Percentiles rank a stretch among this genome's conserved stretches.
phyloP scores from a whole-genome alignment of 768 basidiomycete genomes.

The Strobilomyces dryophilus region DNA sequence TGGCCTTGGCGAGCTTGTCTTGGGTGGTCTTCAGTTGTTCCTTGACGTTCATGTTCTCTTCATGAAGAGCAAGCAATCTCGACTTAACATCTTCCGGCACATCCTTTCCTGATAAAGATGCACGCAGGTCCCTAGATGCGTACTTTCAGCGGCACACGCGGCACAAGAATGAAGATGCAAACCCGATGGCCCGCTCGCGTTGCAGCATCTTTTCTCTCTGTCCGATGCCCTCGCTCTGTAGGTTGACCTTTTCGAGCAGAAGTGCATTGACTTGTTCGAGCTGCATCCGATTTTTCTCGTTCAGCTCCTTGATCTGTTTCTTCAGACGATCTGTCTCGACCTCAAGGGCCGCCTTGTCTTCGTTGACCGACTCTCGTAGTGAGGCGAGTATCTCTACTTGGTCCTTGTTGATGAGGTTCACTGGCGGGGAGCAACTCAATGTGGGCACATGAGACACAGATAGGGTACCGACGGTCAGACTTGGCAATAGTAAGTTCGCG shows the following conservation, averaged over 20 bases:
- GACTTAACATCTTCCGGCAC: conserved; percentile 80
- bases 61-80: conserved; percentile 68
- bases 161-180: conserved; percentile 18
- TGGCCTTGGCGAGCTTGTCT: conserved; percentile 80
- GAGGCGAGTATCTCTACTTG: conserved; percentile 86
- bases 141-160: not conserved
- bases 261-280: conserved; percentile 82
- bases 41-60: conserved; percentile 68
- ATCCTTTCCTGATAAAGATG: conserved; percentile 71
- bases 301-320: conserved; percentile 64
- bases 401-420: conserved; percentile 89
- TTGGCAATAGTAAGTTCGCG: conserved; percentile 79
- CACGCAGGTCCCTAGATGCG: conserved; percentile 65
- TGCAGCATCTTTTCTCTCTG: conserved; percentile 85
- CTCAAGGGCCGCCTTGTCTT: conserved; percentile 78
- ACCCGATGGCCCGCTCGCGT: conserved; percentile 85
- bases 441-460: not conserved
- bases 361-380: conserved; percentile 82
- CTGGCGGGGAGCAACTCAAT: conserved; percentile 36
- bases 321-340: conserved; percentile 60
- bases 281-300: conserved; percentile 86
- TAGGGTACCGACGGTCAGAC: conserved; percentile 64
- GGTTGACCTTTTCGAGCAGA: conserved; percentile 85
- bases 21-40: conserved; percentile 66
- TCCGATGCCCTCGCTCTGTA: conserved; percentile 88